These are phyloP conservation scores for Porcisia hertigi DNA, from an alignment of 208 protist species.

Conservation along the genomic window DNA sequence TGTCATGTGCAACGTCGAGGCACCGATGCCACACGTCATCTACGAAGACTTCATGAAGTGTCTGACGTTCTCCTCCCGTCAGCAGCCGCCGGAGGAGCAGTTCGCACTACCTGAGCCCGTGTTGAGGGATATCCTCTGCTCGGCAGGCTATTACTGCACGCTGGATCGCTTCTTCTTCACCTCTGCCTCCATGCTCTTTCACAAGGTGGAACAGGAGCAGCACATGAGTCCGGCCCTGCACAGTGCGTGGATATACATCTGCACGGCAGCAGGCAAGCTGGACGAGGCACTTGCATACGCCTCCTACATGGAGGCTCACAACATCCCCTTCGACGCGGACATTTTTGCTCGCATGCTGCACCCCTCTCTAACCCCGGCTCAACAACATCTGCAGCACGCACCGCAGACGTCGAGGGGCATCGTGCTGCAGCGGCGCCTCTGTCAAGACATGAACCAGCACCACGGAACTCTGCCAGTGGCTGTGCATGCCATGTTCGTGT, in stretches of 20 bases:
- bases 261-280: conserved; percentile 59
- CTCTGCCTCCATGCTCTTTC: conserved; percentile 60
- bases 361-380: conserved; percentile 57
- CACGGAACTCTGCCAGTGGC: conserved; percentile 40
- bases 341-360: conserved; percentile 82
- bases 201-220: conserved; percentile 80
- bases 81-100: conserved; percentile 82
- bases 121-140: conserved; percentile 60
- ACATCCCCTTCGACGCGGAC: conserved; percentile 57
- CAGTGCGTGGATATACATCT: conserved; percentile 75
- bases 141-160: conserved; percentile 67
- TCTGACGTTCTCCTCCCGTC: conserved; percentile 71
- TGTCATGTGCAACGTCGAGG: conserved; percentile 54
- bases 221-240: conserved; percentile 45
- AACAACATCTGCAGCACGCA: conserved; percentile 31
- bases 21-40: conserved; percentile 82
- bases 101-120: conserved; percentile 59
- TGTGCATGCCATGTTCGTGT: conserved; percentile 83
- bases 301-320: conserved; percentile 50
- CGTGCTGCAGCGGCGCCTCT: conserved; percentile 72
- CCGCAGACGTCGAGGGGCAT: conserved; percentile 58
- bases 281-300: conserved; percentile 53
- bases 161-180: conserved; percentile 79
- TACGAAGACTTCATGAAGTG: conserved; percentile 90
- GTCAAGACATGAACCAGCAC: conserved; percentile 35